Evolutionary conservation across 352 stramenopile species (phyloP), one percentile per base, ranked within the genome.

Genomic region (Thalassiosira delicatula): DNA sequence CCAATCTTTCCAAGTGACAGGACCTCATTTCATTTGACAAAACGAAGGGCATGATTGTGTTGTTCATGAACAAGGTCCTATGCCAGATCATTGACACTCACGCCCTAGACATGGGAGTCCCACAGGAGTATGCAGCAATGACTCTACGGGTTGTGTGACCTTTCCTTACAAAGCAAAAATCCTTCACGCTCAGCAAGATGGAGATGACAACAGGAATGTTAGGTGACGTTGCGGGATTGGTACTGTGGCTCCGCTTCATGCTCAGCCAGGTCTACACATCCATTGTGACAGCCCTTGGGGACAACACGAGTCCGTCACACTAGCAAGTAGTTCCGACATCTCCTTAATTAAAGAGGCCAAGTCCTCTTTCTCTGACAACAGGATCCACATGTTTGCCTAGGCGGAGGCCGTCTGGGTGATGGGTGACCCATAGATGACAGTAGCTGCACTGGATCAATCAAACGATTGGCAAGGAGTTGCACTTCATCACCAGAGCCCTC

Each of bases 31-130:
- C 11, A 21, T 27, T 56, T 5, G 46, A 56, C n/a, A 56, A 56
- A n/a, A 30, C 81, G 8, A 14, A 68, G 3, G 78, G 69, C 0
- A 85, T 76, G 61, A 46, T 77, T 0, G 68, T 85, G 11, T 49
- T 11, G 0, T 57, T 70, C 46, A 19, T 49, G 1, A 81, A 80
- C 40, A 65, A 68, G 8, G n/a, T 81, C 25, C 46, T 85, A 8
- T 51, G 70, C 1, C 1, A 56, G 11, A 42, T 70, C 9, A 59
- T 84, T 21, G 65, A 84, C 23, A 79, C 76, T 5, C 76, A 40
- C 2, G 12, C 12, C 5, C 68, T 78, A 61, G 57, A 51, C 1
- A 51, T 79, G 3, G 40, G 23, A 0, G 53, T 33, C n/a, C 76
- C 76, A 3, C 40, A 9, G 2, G 59, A 69, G 1, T 84, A 67